phyloP scores from a whole-genome alignment of 1,284 basidiomycete species.

The Fomes fomentarius region DNA sequence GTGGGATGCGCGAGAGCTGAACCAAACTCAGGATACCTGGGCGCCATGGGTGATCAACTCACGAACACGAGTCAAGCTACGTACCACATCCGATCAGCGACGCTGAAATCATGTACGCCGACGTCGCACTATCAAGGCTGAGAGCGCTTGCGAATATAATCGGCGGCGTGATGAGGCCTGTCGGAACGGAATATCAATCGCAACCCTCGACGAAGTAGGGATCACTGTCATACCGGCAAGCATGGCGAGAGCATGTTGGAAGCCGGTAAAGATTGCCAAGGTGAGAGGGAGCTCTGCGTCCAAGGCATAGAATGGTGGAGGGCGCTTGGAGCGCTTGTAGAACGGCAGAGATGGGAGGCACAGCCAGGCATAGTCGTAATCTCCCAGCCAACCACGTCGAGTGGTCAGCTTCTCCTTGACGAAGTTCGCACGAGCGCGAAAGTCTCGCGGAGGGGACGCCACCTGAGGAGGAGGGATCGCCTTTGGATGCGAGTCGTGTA shows the following conservation, averaged over 20 bases:
- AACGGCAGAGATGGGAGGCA: constrained; percentile 69
- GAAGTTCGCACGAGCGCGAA: constrained; percentile 11
- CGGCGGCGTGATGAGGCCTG: constrained; percentile 58
- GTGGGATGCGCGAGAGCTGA: constrained; percentile 70
- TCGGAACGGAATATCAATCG: too few species aligned
- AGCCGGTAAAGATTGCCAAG: constrained; percentile 67
- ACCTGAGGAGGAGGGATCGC: not conserved
- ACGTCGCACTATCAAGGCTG: constrained; percentile 55
- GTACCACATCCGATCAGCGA: constrained; percentile 78
- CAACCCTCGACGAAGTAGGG: too few species aligned
- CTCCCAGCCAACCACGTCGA: constrained; percentile 73
- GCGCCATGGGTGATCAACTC: not conserved
- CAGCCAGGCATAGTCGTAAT: constrained; percentile 78
- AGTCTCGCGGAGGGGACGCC: too few species aligned
- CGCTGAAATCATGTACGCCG: constrained; percentile 82
- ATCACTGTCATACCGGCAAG: constrained; percentile 45
- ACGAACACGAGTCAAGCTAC: constrained; percentile 9
- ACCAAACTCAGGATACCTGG: constrained; percentile 73
- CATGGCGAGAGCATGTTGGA: constrained; percentile 85
- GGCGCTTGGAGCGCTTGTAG: constrained; percentile 34
- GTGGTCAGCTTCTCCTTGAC: constrained; percentile 44
- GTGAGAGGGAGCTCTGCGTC: constrained; percentile 70
- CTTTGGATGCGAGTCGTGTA: not conserved
- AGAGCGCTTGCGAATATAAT: constrained; percentile 78
- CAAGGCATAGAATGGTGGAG: constrained; percentile 76